Base-by-base conservation (phyloP, 177 flowering plant genomes). In the Vitis hybrid region DNA sequence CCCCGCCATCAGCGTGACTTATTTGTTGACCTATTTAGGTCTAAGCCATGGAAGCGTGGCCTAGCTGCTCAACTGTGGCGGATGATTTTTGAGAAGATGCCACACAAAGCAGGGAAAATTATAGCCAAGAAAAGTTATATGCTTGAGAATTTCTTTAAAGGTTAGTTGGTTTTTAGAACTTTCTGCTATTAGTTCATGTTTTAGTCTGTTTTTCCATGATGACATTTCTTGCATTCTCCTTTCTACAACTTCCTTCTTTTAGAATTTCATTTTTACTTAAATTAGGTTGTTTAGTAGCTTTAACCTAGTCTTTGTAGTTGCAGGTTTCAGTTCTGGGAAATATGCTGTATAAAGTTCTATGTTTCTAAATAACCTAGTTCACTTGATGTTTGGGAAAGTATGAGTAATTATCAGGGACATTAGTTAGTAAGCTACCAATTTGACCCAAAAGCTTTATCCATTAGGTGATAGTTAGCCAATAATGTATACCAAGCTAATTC, bases 101-200 rank as follows among this genome's bases (percentile, higher is more conserved):
- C 95, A 2, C 76, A 67, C 13, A 82, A 69, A 70, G 83, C 79
- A 1, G 97, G 90, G 51, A 39, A 65, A 3, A 67, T 90, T 59
- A 60, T 94, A 63, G 89, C 94, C 57, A 85, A 78, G 79, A 86
- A 72, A 72, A 77, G 88, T 67, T 67, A 73, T 70, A 61, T 78
- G 77, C 88, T 94, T 31, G 86, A 88, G 80, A 85, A 77, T 19
- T 94, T 92, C 76, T 94, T 94, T 71, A 70, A 76, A 81, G 95
- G 97, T 51, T 73, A 71, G 85, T 74, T 22, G 11, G 61, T 50
- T 48, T 57, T 45, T 49, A 3, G 19, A 16, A 39, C 34, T 72
- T 68, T 54, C 6, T 0, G 3, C 61, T 5, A 31, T 54, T 34
- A 39, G 45, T 39, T 39, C 18, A 19, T 39, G 5, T 2, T 55